Percentiles rank a stretch among this genome's conserved stretches.
These are phyloP conservation scores for Cladosporium sp. DNA, from an alignment of 2,329 filamentous ascomycete genomes.

Conservation along the genomic window DNA sequence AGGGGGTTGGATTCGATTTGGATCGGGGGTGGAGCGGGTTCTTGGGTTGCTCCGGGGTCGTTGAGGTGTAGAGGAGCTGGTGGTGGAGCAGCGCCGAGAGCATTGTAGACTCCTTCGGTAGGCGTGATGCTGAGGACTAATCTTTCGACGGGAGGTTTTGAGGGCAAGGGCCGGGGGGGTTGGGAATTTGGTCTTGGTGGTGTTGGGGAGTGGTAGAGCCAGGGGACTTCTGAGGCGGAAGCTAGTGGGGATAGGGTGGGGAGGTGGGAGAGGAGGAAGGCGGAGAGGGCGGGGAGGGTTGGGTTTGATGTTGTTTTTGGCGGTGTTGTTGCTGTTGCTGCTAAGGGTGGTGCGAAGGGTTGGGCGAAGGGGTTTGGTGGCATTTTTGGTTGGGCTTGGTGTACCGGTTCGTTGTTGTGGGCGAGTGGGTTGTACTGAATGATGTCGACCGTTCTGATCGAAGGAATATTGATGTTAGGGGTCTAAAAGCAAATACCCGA, in stretches of 20 bases:
- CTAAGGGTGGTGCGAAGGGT: background rate
- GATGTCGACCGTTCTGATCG: too few species aligned
- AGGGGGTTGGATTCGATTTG: background rate
- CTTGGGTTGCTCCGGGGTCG: background rate
- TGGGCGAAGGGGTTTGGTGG: background rate
- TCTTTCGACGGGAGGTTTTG: background rate
- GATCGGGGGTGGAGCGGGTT: background rate
- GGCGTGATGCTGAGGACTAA: conserved; percentile 7
- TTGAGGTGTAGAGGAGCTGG: background rate
- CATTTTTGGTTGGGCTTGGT: background rate
- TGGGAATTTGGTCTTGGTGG: background rate
- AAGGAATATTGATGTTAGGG: too few species aligned
- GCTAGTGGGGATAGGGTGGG: background rate
- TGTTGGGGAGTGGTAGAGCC: conserved; percentile 5
- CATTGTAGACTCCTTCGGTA: conserved; percentile 4
- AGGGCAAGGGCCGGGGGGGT: background rate
- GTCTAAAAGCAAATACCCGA: too few species aligned
- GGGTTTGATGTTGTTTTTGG: background rate
- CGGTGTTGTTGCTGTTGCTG: background rate
- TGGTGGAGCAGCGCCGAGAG: background rate
- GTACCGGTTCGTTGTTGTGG: too few species aligned
- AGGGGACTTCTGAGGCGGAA: background rate
- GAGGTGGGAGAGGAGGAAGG: background rate
- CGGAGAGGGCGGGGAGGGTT: conserved; percentile 1
- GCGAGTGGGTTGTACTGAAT: too few species aligned